These are phyloP conservation scores for Fusarium albidum DNA, from an alignment of 2,329 filamentous ascomycete genomes.

Conservation along the genomic window DNA sequence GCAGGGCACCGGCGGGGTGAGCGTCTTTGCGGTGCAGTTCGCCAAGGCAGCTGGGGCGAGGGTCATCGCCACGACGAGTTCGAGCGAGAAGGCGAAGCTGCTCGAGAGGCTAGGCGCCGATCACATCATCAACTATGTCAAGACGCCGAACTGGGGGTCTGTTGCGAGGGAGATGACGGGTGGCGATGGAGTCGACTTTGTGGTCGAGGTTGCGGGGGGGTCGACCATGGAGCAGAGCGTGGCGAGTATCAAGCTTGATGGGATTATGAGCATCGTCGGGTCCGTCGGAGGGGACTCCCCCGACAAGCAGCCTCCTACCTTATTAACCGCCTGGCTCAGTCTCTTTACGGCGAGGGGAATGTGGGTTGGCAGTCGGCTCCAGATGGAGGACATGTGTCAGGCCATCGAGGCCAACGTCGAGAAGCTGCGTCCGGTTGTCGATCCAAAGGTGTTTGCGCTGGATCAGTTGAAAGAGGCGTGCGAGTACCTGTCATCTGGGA, in stretches of 20 bases:
- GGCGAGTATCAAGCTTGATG: constrained; percentile 50
- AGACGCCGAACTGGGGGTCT: constrained; percentile 50
- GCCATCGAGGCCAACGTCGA: constrained; percentile 56
- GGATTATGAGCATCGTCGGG: constrained; percentile 48
- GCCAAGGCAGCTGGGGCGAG: constrained; percentile 50
- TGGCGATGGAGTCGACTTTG: constrained; percentile 49
- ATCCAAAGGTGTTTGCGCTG: constrained; percentile 51
- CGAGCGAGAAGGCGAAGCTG: constrained; percentile 45
- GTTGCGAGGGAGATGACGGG: constrained; percentile 47
- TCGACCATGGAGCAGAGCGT: constrained; percentile 50
- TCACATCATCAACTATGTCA: constrained; percentile 54
- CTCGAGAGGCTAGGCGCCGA: constrained; percentile 51
- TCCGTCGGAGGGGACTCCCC: constrained; percentile 22
- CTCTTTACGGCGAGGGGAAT: constrained; percentile 53
- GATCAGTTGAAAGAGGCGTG: constrained; percentile 53
- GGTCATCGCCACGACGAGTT: constrained; percentile 53
- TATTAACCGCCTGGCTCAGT: constrained; percentile 4
- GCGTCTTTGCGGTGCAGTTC: constrained; percentile 51
- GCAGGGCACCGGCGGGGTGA: constrained; percentile 54
- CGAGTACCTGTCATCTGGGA: constrained; percentile 45
- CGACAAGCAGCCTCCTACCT: neutral
- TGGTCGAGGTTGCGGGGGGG: constrained; percentile 55
- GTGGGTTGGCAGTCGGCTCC: constrained; percentile 52
- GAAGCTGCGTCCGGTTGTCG: constrained; percentile 53
- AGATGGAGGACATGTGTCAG: constrained; percentile 59